Conservation (phyloP, 345 rosid genomes). For the Dimocarpus longan region DNA sequence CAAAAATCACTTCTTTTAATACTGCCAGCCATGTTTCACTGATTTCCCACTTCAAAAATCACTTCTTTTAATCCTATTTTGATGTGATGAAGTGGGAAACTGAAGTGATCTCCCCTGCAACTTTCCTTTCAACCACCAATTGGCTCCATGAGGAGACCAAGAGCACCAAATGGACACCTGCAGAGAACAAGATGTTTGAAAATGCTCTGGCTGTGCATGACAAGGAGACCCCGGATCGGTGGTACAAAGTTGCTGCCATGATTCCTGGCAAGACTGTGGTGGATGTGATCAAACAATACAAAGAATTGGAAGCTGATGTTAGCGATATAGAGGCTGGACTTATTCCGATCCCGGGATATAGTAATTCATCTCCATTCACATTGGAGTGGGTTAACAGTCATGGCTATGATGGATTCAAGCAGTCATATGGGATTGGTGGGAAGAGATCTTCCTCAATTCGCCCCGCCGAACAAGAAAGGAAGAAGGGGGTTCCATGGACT, state of each 20-base stretch:
- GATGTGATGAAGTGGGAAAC: constrained; percentile 61
- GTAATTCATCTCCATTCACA: constrained; percentile 50
- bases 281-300: constrained; percentile 65
- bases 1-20: not conserved
- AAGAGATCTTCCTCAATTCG: constrained; percentile 63
- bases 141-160: constrained; percentile 60
- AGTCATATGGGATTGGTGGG: constrained; percentile 51
- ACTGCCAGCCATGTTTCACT: too few species aligned
- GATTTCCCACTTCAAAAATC: not conserved
- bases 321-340: constrained; percentile 68
- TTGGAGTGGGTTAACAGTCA: constrained; percentile 52
- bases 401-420: constrained; percentile 53
- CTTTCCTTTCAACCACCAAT: constrained; percentile 46
- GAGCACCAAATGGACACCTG: constrained; percentile 64
- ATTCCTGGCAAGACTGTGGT: constrained; percentile 70
- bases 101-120: constrained; percentile 59
- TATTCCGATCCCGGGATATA: constrained; percentile 62
- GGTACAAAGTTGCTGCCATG: constrained; percentile 60
- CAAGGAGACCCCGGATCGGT: constrained; percentile 66
- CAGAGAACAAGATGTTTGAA: constrained; percentile 86
- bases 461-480: constrained; percentile 79
- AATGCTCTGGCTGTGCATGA: constrained; percentile 75
- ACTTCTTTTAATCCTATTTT: not conserved
- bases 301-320: constrained; percentile 67
- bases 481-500: constrained; percentile 98